Percentiles rank a stretch among this genome's conserved stretches.
These are phyloP conservation scores for Dioscorea zingiberensis DNA, from an alignment of 106 monocot species.

Conservation along the genomic window DNA sequence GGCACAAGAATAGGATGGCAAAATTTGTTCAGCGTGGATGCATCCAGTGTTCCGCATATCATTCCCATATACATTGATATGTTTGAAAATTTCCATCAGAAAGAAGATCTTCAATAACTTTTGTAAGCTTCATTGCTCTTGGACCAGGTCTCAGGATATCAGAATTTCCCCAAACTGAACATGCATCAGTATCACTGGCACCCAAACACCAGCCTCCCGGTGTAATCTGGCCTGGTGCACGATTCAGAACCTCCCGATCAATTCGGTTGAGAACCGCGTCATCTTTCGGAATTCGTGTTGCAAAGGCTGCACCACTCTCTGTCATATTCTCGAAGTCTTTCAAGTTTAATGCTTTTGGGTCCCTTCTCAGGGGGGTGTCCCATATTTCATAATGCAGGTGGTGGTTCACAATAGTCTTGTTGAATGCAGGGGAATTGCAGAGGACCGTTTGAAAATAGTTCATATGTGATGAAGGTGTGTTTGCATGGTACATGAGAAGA, in stretches of 20 bases:
- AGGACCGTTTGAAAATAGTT: constrained; percentile 93
- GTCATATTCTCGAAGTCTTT: constrained; percentile 47
- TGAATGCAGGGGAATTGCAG: constrained; percentile 74
- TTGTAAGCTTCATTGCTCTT: constrained; percentile 51
- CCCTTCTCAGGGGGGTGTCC: constrained; percentile 20
- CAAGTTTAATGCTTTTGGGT: constrained; percentile 15
- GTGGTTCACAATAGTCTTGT: constrained; percentile 57
- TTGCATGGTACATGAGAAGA: constrained; percentile 82
- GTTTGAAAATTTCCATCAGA: constrained; percentile 27
- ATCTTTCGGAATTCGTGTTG: constrained; percentile 33
- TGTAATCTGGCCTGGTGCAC: constrained; percentile 23
- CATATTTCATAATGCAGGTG: constrained; percentile 48
- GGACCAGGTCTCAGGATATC: constrained; percentile 66
- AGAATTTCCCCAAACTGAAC: constrained; percentile 46
- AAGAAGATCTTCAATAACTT: constrained; percentile 37
- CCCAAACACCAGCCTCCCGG: constrained; percentile 93
- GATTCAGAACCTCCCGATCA: constrained; percentile 55
- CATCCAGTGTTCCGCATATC: constrained; percentile 13
- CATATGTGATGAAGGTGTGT: constrained; percentile 57
- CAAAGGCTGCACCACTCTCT: constrained; percentile 61
- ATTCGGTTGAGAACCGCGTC: constrained; percentile 55
- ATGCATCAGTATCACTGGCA: constrained; percentile 33
- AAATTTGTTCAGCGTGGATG: too few relatives aligned
- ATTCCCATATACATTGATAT: constrained; percentile 71
- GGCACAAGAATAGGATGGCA: neutral